Evolutionary conservation across 1,139 yeast species (phyloP), one percentile per base, ranked within the genome.

Genomic region (Waltiozyma sp.): DNA sequence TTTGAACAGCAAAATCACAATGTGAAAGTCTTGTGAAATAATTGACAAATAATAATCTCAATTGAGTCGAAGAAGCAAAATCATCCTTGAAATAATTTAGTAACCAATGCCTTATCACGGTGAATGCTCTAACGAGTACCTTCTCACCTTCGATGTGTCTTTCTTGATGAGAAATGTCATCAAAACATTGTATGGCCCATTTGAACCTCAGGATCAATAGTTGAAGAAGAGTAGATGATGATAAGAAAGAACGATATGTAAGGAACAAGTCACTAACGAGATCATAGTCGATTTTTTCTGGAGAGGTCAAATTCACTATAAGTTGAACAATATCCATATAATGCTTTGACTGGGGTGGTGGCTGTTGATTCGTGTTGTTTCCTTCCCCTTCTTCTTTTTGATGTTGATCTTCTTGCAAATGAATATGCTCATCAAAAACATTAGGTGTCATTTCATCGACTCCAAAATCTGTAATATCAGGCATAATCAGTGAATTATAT

Each of bases 21-120:
- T 49, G 47, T 10, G 38, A 40, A 4, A 77, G 54, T 39, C 64
- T 62, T 55, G 82, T 81, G 40, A 81, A 55, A 34, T 70, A 69
- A n/a, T 58, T 51, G 3, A 73, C 63, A 50, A 80, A 75, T 13
- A 60, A 49, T 40, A 65, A 67, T 52, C 88, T 69, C 36, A 82
- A 55, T 19, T 60, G 55, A 3, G 53, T 52, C 48, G 76, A 68
- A 13, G 68, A 55, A 39, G 77, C 64, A 55, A 82, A 83, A 56
- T 83, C 91, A 53, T 81, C 86, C 38, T 73, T 67, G 53, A 80
- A 83, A 57, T 81, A 81, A 58, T 83, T 89, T 47, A 85, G 63
- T 28, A 91, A 63, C 95, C 97, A 91, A 62, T 87, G 95, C 54
- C 97, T 73, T 40, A 91, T 56, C 33, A 85, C 80, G 36, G 87